Percentiles rank a stretch among this genome's conserved stretches.
Evolutionary conservation across 202 grass and related monocot genomes (phyloP).

Genomic region (Thinopyrum obtusiflorum): DNA sequence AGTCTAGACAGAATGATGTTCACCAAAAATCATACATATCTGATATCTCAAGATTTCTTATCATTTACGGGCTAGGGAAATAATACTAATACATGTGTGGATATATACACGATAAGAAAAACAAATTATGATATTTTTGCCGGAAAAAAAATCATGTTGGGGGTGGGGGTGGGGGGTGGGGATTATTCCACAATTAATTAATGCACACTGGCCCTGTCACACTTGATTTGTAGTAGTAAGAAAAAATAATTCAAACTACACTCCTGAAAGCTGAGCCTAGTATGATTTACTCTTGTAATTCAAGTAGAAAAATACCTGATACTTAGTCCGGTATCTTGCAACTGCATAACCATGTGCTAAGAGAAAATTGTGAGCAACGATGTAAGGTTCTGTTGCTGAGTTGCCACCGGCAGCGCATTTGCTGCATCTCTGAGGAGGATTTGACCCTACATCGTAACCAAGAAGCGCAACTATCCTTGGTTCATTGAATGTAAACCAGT

Average conservation of each 20-base stretch:
- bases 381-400: conserved; percentile 76
- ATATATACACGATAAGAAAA: too few relatives aligned
- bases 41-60: background rate
- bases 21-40: background rate
- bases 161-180: too few relatives aligned
- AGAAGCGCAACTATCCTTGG: conserved; percentile 54
- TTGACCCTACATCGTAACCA: conserved; percentile 54
- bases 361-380: conserved; percentile 72
- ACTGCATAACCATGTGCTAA: conserved; percentile 74
- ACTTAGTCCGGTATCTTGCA: conserved; percentile 68
- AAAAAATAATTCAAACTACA: background rate
- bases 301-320: conserved; percentile 56
- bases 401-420: conserved; percentile 59
- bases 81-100: background rate
- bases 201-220: background rate
- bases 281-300: background rate
- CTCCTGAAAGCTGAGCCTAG: background rate
- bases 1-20: background rate
- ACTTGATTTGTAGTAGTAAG: conserved; percentile 5
- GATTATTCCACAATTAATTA: background rate
- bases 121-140: too few relatives aligned
- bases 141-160: background rate
- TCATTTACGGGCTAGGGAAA: background rate
- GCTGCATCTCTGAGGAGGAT: conserved; percentile 68
- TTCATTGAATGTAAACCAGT: conserved; percentile 94